A percentile compares a stretch with the other conserved stretches of the same genome.
phyloP scores from a whole-genome alignment of 2,329 filamentous ascomycete genomes.

The Blumeria hordei region DNA sequence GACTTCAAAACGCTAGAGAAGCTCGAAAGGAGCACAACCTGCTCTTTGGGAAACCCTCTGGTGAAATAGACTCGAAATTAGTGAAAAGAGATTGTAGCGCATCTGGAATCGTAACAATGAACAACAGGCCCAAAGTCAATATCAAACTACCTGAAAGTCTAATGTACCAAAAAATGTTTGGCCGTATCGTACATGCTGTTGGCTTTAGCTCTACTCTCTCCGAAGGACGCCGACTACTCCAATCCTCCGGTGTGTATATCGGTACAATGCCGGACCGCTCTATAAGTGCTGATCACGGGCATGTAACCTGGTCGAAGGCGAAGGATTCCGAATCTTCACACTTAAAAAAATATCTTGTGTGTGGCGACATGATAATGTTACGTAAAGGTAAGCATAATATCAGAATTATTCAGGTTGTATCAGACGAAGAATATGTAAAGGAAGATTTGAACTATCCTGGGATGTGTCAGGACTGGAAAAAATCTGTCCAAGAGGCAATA shows the following conservation, averaged over 20 bases:
- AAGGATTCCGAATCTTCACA: conserved; percentile 29
- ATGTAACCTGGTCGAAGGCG: conserved; percentile 35
- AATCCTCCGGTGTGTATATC: conserved; percentile 33
- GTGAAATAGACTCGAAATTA: neutral
- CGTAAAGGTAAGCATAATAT: conserved; percentile 40
- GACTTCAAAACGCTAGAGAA: conserved; percentile 33
- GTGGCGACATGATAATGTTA: conserved; percentile 31
- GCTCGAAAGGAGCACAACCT: conserved; percentile 31
- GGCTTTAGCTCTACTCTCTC: conserved; percentile 30
- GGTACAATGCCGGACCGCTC: conserved; percentile 22
- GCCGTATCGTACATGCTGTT: conserved; percentile 32
- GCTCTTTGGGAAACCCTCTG: conserved; percentile 20
- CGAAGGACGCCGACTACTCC: conserved; percentile 34
- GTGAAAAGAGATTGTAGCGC: no score
- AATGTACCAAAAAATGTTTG: conserved; percentile 28
- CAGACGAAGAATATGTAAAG: conserved; percentile 21
- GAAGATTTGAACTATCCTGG: conserved; percentile 4
- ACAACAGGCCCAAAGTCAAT: conserved; percentile 27
- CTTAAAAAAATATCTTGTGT: conserved; percentile 34
- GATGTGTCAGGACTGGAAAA: conserved; percentile 3
- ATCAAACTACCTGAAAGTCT: conserved; percentile 34
- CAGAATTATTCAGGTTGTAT: conserved; percentile 33
- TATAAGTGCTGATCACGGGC: conserved; percentile 17
- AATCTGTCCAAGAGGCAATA: conserved; percentile 2
- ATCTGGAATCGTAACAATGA: conserved; percentile 11